phyloP scores from a whole-genome alignment of 106 monocot species.

The Agapanthus africanus region DNA sequence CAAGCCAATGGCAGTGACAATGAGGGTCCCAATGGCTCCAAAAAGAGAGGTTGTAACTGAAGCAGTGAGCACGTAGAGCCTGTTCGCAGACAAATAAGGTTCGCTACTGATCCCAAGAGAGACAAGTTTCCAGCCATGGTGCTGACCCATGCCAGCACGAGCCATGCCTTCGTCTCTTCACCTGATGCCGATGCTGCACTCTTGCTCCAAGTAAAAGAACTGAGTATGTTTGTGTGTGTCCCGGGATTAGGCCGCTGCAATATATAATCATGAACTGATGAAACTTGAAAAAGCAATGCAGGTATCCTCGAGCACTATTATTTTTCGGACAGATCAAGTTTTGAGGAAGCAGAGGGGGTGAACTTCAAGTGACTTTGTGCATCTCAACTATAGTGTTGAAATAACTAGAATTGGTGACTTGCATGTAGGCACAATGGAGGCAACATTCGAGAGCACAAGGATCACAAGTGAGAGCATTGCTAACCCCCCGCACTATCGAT shows the following conservation, averaged over 20 bases:
- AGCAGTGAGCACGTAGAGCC: slow-evolving; percentile 28
- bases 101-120: slow-evolving; percentile 64
- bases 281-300: not conserved
- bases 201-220: slow-evolving; percentile 66
- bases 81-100: slow-evolving; percentile 80
- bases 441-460: slow-evolving; percentile 79
- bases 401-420: not conserved
- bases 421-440: slow-evolving; percentile 92
- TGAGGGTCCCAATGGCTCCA: slow-evolving; percentile 40
- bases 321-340: too few species aligned
- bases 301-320: too few species aligned
- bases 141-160: slow-evolving; percentile 68
- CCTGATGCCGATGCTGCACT: slow-evolving; percentile 63
- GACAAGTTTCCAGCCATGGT: slow-evolving; percentile 75
- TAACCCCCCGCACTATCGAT: slow-evolving; percentile 43
- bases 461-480: slow-evolving; percentile 55
- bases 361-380: too few species aligned
- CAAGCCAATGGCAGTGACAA: slow-evolving; percentile 46
- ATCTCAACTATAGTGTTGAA: not conserved
- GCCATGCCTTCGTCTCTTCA: slow-evolving; percentile 54
- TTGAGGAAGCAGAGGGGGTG: too few species aligned
- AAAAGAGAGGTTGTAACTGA: slow-evolving; percentile 59
- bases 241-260: too few species aligned
- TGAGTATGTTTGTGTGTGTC: too few species aligned
- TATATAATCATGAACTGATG: too few species aligned